Evolutionary conservation across 805 yeast genomes (phyloP).

Genomic region (Wickerhamomyces subpelliculosus): DNA sequence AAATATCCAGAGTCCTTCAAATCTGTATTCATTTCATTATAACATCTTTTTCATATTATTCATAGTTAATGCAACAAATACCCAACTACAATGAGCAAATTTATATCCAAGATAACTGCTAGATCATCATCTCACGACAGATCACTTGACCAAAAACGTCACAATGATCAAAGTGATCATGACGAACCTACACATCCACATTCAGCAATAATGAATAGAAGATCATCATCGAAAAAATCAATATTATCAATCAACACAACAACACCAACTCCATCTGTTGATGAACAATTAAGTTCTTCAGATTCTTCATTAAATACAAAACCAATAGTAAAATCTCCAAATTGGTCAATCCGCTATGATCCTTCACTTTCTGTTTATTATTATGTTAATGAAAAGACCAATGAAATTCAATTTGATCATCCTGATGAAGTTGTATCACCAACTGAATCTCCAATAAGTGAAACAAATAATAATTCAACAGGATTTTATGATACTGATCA

Average conservation of each 20-base stretch:
- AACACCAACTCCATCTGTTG: too few species aligned
- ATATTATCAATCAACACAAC: background rate
- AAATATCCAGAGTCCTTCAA: too few species aligned
- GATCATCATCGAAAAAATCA: background rate
- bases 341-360: slow-evolving; percentile 22
- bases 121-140: background rate
- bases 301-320: background rate
- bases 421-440: slow-evolving; percentile 31
- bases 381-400: slow-evolving; percentile 24
- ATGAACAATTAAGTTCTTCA: too few species aligned
- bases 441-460: slow-evolving; percentile 1
- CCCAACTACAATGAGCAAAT: slow-evolving; percentile 3
- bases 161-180: background rate
- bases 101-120: slow-evolving; percentile 2
- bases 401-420: slow-evolving; percentile 28
- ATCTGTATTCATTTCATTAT: too few species aligned
- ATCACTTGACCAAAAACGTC: too few species aligned
- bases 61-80: too few species aligned
- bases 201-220: too few species aligned
- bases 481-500: slow-evolving; percentile 3
- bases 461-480: background rate
- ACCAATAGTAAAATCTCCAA: slow-evolving; percentile 14
- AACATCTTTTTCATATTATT: too few species aligned
- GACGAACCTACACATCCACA: background rate
- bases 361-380: slow-evolving; percentile 24